Evolutionary conservation across 441 rosid species (phyloP).

Genomic region (Sinapis alba): DNA sequence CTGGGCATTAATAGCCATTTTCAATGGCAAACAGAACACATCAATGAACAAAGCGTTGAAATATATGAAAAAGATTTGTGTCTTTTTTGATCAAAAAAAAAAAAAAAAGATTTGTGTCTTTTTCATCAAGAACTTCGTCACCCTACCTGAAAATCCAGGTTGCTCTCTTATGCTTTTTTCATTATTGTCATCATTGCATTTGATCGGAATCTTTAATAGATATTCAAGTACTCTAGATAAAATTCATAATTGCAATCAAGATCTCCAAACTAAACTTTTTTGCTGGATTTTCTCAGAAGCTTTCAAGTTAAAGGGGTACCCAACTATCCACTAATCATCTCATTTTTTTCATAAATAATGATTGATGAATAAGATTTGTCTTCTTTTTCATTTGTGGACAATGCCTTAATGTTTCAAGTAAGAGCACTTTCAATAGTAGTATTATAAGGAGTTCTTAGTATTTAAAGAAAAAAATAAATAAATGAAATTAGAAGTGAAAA

Average conservation of each 20-base stretch:
- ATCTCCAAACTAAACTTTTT: background rate
- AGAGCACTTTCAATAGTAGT: too few species aligned
- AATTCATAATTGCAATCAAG: conserved; percentile 19
- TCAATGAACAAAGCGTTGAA: conserved; percentile 35
- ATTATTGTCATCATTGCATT: conserved; percentile 25
- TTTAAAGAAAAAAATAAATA: too few species aligned
- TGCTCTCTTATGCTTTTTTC: conserved; percentile 25
- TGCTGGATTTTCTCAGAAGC: conserved; percentile 1
- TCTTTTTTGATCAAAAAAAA: too few species aligned
- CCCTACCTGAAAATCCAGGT: conserved; percentile 39
- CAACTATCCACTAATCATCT: conserved; percentile 26
- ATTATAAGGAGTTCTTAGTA: too few species aligned
- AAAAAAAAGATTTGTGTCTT: conserved; percentile 61
- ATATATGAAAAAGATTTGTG: conserved; percentile 44
- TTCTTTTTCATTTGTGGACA: too few species aligned
- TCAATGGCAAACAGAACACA: conserved; percentile 32
- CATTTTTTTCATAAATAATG: background rate
- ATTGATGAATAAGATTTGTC: conserved; percentile 20
- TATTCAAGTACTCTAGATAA: conserved; percentile 12
- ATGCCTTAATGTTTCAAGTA: too few species aligned
- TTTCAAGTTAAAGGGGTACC: conserved; percentile 22
- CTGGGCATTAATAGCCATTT: conserved; percentile 31
- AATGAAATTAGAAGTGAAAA: too few species aligned
- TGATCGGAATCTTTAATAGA: conserved; percentile 17
- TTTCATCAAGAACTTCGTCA: conserved; percentile 45